Evolutionary conservation across 176 grass and related monocot species (phyloP).

Genomic region (Carex scoparia): DNA sequence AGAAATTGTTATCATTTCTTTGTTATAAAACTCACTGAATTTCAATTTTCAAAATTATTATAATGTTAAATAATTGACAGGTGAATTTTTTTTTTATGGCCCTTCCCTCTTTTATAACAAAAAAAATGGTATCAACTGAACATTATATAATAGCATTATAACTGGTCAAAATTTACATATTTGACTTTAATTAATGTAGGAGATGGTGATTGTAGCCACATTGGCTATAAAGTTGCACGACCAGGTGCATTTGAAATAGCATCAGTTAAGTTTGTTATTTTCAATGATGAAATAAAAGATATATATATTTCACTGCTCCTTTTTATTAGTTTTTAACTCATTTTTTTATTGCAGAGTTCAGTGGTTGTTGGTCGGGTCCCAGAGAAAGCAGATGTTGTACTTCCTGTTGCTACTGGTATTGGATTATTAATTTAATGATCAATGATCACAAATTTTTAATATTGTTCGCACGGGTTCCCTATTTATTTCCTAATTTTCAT

Average conservation of each 20-base stretch:
- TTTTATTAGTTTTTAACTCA: background rate
- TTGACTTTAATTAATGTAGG: constrained; percentile 31
- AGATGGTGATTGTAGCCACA: constrained; percentile 63
- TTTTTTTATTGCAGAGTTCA: constrained; percentile 25
- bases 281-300: background rate
- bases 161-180: background rate
- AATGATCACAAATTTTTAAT: background rate
- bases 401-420: constrained; percentile 66
- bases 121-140: background rate
- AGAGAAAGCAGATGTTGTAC: constrained; percentile 61
- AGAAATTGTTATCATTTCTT: background rate
- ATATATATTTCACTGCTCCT: background rate
- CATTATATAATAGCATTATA: background rate
- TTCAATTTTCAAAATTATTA: background rate
- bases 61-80: background rate
- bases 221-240: constrained; percentile 60
- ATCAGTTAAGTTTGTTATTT: constrained; percentile 43
- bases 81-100: background rate
- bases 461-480: background rate
- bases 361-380: constrained; percentile 58
- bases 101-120: background rate
- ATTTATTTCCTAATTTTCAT: background rate
- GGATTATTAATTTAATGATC: background rate
- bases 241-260: constrained; percentile 64
- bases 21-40: background rate